These are phyloP conservation scores for Helichrysum umbraculigerum DNA, from an alignment of 129 eudicot species.

Conservation along the genomic window DNA sequence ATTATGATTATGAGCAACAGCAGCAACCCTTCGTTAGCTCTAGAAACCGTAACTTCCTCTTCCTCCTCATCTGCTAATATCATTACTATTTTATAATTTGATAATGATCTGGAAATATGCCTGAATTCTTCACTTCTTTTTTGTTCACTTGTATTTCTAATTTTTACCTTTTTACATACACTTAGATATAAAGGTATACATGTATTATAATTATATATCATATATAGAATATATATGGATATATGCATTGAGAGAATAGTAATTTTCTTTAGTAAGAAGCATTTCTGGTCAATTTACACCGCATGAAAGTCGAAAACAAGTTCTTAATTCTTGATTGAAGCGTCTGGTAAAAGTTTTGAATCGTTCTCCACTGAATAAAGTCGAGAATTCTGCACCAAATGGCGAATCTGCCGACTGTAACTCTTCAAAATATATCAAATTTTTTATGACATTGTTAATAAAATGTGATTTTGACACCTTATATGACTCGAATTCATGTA, in stretches of 20 bases:
- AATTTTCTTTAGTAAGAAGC: not conserved
- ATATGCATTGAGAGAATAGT: not conserved
- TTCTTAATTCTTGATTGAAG: not conserved
- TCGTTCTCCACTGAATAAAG: no score
- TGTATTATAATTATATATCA: not conserved
- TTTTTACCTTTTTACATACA: no score
- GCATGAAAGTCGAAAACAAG: not conserved
- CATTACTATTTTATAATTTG: not conserved
- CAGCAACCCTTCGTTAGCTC: conserved; percentile 41
- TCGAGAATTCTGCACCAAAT: not conserved
- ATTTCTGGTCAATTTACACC: not conserved
- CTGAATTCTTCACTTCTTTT: conserved; percentile 10
- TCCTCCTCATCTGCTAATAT: no score
- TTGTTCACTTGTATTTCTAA: no score
- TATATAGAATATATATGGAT: not conserved
- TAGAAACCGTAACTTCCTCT: conserved; percentile 44
- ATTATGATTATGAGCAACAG: conserved; percentile 35
- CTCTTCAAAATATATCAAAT: not conserved
- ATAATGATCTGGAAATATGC: not conserved
- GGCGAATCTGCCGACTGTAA: not conserved
- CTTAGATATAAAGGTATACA: no score
- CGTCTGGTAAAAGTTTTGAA: no score
- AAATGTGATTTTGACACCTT: no score
- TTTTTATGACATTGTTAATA: no score
- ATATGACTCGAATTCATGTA: no score